A percentile compares a stretch with the other conserved stretches of the same genome.
These are phyloP conservation scores for Claviceps maximensis DNA, from an alignment of 2,329 filamentous ascomycete genomes.

Conservation along the genomic window DNA sequence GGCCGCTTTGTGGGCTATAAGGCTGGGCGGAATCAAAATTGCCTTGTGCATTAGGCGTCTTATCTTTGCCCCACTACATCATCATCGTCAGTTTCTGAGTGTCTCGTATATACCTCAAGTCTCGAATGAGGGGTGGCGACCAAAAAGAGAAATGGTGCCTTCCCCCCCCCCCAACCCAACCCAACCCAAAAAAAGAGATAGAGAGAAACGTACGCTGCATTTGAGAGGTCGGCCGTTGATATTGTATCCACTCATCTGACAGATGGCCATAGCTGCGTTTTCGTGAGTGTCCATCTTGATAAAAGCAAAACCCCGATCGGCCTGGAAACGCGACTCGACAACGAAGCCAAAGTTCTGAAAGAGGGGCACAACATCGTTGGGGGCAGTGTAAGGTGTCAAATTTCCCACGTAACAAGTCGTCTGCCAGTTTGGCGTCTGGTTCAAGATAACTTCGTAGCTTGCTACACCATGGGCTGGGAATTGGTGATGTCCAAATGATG, in stretches of 20 bases:
- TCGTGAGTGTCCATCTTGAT: slow-evolving; percentile 99
- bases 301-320: slow-evolving; percentile 94
- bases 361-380: slow-evolving; percentile 89
- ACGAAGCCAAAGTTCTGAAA: slow-evolving; percentile 99
- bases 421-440: slow-evolving; percentile 94
- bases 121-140: slow-evolving; percentile 2
- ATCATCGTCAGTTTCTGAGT: not conserved
- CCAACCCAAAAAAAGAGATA: too few species aligned
- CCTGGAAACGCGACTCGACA: slow-evolving; percentile 93
- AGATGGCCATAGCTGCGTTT: slow-evolving; percentile 96
- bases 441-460: slow-evolving; percentile 93
- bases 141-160: slow-evolving; percentile 14
- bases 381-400: slow-evolving; percentile 91
- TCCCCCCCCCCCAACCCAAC: too few species aligned
- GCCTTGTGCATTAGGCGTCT: slow-evolving; percentile 56
- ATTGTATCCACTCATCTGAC: slow-evolving; percentile 93
- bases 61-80: slow-evolving; percentile 92
- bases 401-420: slow-evolving; percentile 98
- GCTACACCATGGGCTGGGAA: slow-evolving; percentile 95
- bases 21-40: slow-evolving; percentile 65
- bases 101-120: not conserved
- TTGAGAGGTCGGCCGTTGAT: slow-evolving; percentile 94
- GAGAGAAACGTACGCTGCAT: slow-evolving; percentile 70
- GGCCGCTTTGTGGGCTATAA: slow-evolving; percentile 61
- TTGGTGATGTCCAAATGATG: slow-evolving; percentile 91